Evolutionary conservation across 208 protist species (phyloP).

Genomic region (Crithidia mellificae): DNA sequence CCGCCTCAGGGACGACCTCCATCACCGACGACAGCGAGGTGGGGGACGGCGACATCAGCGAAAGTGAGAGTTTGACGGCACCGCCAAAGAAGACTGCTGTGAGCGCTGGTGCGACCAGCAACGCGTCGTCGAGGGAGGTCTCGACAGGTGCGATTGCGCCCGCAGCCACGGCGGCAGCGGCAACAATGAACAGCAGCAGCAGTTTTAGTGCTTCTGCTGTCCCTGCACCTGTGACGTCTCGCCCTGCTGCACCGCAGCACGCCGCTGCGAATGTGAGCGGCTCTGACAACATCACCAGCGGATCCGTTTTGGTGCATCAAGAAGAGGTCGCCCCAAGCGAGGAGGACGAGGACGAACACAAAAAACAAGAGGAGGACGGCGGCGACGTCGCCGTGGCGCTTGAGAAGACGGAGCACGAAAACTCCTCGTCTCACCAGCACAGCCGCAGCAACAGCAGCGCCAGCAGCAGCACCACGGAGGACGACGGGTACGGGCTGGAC

Average conservation of each 20-base stretch:
- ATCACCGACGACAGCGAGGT: conserved; percentile 2
- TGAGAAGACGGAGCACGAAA: too few species aligned
- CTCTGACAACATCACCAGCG: neutral
- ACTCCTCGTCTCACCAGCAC: neutral
- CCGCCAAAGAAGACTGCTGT: neutral
- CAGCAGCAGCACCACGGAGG: conserved; percentile 6
- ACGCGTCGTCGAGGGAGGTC: neutral
- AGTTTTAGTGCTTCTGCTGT: neutral
- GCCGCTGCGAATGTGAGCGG: too few species aligned
- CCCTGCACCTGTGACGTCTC: too few species aligned
- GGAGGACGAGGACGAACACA: conserved; percentile 1
- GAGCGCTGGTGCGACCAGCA: neutral
- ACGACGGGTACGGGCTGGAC: conserved; percentile 7
- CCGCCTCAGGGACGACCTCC: neutral
- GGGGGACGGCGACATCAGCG: too few species aligned
- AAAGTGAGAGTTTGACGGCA: neutral
- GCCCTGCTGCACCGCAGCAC: neutral
- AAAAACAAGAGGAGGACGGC: too few species aligned
- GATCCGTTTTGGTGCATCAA: neutral
- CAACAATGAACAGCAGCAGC: too few species aligned
- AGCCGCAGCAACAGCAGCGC: conserved; percentile 6
- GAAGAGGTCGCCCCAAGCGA: neutral
- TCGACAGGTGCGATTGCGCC: neutral
- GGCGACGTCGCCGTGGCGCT: too few species aligned
- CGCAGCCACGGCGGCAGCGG: too few species aligned